Conservation (phyloP, 805 yeast genomes). For the Ogataea minuta region DNA sequence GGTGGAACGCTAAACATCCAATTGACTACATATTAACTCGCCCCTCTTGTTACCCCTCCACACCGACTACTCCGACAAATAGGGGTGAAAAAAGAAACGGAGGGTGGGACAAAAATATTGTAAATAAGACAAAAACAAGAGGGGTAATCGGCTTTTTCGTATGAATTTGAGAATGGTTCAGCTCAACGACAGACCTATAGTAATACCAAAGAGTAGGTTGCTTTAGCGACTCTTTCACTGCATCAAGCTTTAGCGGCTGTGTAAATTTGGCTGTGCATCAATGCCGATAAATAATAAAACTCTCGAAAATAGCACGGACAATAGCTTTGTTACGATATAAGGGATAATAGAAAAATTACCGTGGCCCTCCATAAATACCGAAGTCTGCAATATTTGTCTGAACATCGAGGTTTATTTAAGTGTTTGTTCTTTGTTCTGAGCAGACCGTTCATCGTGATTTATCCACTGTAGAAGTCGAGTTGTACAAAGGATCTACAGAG, state of each 20-base stretch:
- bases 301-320: slow-evolving; percentile 6
- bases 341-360: slow-evolving; percentile 6
- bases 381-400: neutral
- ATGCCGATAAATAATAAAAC: slow-evolving; percentile 15
- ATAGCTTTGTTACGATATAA: slow-evolving; percentile 6
- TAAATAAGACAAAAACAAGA: slow-evolving; percentile 2
- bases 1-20: no score
- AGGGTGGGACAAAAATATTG: neutral
- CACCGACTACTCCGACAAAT: slow-evolving; percentile 12
- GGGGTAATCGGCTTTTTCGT: neutral
- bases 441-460: neutral
- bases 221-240: no score
- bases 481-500: neutral
- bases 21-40: no score
- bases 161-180: neutral
- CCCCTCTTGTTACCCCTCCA: slow-evolving; percentile 2
- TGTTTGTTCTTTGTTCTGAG: neutral
- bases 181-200: neutral
- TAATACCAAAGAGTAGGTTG: neutral
- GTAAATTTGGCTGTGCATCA: slow-evolving; percentile 10
- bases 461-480: neutral
- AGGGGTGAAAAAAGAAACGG: slow-evolving; percentile 5
- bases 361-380: neutral
- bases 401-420: neutral
- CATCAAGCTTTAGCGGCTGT: slow-evolving; percentile 2